Percentiles rank a stretch among this genome's conserved stretches.
Evolutionary conservation across 2,329 filamentous ascomycete species (phyloP).

Genomic region (Alternaria panax): DNA sequence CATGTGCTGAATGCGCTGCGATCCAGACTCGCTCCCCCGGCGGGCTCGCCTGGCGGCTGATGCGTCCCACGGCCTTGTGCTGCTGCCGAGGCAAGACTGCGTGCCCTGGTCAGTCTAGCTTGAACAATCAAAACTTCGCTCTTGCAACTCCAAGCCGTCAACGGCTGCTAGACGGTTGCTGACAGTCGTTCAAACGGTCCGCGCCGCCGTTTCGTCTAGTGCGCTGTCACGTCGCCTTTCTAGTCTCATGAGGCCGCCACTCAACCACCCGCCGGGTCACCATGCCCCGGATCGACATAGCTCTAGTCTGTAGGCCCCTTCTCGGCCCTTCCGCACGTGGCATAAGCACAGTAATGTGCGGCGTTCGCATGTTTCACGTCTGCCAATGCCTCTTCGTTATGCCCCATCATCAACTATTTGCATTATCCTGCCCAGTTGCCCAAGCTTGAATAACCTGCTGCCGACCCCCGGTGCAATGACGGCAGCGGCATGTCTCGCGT

Average conservation of each 20-base stretch:
- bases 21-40: conserved; percentile 3
- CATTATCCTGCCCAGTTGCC: neutral
- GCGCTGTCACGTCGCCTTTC: neutral
- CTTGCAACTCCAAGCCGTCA: neutral
- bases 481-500: conserved; percentile 15
- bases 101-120: neutral
- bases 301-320: neutral
- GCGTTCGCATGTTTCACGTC: neutral
- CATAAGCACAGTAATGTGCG: conserved; percentile 1
- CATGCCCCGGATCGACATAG: neutral
- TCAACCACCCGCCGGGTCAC: neutral
- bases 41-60: neutral
- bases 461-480: conserved; percentile 18
- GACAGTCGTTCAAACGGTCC: conserved; percentile 17
- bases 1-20: neutral
- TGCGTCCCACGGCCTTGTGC: neutral
- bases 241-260: neutral
- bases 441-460: conserved; percentile 5
- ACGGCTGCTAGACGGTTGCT: conserved; percentile 14
- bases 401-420: neutral
- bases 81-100: neutral
- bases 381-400: neutral
- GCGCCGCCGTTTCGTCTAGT: conserved; percentile 23
- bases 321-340: conserved; percentile 11
- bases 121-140: neutral